Evolutionary conservation across 2,329 filamentous ascomycete genomes (phyloP).

Genomic region (Didymosphaeria variabile): DNA sequence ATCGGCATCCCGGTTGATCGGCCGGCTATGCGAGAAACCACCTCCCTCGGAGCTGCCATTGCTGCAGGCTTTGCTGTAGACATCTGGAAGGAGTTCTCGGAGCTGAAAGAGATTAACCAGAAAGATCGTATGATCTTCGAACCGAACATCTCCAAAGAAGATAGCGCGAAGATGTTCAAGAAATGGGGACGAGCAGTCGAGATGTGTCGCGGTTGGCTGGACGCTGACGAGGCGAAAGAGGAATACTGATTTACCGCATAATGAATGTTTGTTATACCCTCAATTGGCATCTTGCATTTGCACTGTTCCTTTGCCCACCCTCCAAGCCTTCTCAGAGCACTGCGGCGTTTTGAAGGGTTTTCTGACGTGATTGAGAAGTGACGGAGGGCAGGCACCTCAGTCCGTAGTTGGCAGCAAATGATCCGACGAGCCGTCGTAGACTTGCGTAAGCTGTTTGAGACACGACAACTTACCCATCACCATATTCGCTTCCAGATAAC

Average conservation of each 20-base stretch:
- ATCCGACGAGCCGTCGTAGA: not conserved
- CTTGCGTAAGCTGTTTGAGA: not conserved
- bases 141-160: slow-evolving; percentile 68
- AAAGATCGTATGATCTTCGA: slow-evolving; percentile 74
- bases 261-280: slow-evolving; percentile 35
- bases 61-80: slow-evolving; percentile 85
- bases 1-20: slow-evolving; percentile 84
- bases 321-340: not conserved
- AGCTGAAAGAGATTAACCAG: slow-evolving; percentile 77
- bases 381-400: not conserved
- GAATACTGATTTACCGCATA: slow-evolving; percentile 38
- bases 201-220: slow-evolving; percentile 79
- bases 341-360: slow-evolving; percentile 3
- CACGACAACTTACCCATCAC: slow-evolving; percentile 13
- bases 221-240: slow-evolving; percentile 51
- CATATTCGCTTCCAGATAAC: slow-evolving; percentile 18
- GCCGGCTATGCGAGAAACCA: slow-evolving; percentile 89
- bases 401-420: slow-evolving; percentile 9
- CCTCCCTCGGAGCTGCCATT: slow-evolving; percentile 86
- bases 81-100: slow-evolving; percentile 78
- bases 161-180: slow-evolving; percentile 70
- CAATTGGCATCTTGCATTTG: slow-evolving; percentile 30
- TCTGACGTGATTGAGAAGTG: slow-evolving; percentile 18
- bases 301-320: slow-evolving; percentile 10
- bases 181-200: slow-evolving; percentile 80